Conservation (phyloP, 208 protist genomes). For the Vickermania spadyakhi region DNA sequence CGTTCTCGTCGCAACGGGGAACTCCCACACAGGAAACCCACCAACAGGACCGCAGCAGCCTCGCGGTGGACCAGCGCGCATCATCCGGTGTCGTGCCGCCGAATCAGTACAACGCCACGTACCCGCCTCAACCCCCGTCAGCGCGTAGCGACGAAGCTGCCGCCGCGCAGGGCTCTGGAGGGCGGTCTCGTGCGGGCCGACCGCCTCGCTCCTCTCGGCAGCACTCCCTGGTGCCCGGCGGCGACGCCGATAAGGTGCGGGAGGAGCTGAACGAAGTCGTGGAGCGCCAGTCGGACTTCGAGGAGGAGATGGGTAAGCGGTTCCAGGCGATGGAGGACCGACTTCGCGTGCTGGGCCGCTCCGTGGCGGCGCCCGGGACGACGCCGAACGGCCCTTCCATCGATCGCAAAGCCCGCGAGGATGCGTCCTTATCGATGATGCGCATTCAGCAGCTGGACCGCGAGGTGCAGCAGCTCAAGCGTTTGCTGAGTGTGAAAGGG, state of each 20-base stretch:
- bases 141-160: neutral
- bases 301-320: conserved; percentile 59
- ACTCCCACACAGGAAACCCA: neutral
- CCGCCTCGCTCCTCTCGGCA: neutral
- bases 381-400: conserved; percentile 17
- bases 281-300: conserved; percentile 58
- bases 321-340: conserved; percentile 80
- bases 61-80: neutral
- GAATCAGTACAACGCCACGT: neutral
- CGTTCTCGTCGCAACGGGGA: too few species aligned
- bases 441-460: conserved; percentile 70
- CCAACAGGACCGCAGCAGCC: neutral
- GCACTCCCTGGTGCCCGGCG: neutral
- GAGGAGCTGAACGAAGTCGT: conserved; percentile 38
- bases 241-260: conserved; percentile 23
- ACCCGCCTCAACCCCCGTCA: neutral
- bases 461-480: conserved; percentile 46
- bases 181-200: neutral
- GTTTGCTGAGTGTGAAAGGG: conserved; percentile 7
- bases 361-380: conserved; percentile 23
- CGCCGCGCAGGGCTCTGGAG: neutral
- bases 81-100: neutral
- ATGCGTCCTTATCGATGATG: conserved; percentile 77
- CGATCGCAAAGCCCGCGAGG: conserved; percentile 81
- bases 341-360: conserved; percentile 71